Conservation (phyloP, 2,329 filamentous ascomycete genomes). For the Aquanectria penicillioides region DNA sequence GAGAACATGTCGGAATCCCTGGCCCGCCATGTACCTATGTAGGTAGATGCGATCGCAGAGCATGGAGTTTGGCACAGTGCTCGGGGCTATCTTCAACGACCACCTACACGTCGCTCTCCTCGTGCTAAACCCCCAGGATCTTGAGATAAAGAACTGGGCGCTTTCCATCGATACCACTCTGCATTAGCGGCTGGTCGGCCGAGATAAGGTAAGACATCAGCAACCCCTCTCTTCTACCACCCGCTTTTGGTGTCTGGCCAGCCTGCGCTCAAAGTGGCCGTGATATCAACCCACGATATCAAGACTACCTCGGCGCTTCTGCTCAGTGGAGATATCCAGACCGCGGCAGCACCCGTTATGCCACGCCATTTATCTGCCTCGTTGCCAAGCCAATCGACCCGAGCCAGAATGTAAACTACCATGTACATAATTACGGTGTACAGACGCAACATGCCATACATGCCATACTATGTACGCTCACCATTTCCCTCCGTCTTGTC, state of each 20-base stretch:
- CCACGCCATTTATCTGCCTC: slow-evolving; percentile 1
- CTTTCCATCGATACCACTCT: slow-evolving; percentile 2
- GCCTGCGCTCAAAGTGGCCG: background rate
- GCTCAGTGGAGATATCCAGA: background rate
- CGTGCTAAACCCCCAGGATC: background rate
- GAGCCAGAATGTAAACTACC: background rate
- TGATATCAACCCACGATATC: background rate
- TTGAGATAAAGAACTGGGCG: background rate
- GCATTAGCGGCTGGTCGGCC: slow-evolving; percentile 11
- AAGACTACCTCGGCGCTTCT: background rate
- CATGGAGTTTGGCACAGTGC: background rate
- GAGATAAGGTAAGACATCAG: slow-evolving; percentile 18
- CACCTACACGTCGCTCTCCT: background rate
- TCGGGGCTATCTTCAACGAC: background rate
- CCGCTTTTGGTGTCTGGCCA: background rate
- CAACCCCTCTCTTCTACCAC: background rate
- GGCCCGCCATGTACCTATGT: too few relatives aligned
- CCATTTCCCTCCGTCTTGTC: background rate
- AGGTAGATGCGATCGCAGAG: too few relatives aligned
- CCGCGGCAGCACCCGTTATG: background rate
- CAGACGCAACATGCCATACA: background rate
- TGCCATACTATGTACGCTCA: background rate
- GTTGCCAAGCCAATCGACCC: background rate
- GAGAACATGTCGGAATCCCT: too few relatives aligned
- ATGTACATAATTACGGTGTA: background rate